Conservation (phyloP, 306 rosid species). For the Prinsepia uniflora region DNA sequence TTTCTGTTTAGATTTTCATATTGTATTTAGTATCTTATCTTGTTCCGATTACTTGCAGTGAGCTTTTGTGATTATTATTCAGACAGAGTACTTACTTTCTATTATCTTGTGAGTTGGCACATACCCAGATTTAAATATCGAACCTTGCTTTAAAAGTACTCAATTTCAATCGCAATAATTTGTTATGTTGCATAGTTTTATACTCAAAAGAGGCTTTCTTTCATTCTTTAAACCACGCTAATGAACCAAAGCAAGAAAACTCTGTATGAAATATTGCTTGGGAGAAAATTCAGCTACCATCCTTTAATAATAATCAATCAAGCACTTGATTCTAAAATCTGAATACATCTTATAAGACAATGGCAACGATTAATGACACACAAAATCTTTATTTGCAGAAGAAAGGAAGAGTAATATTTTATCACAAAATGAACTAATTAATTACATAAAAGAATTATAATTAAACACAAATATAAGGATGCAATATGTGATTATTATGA, state of each 20-base stretch:
- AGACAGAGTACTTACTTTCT: too few relatives aligned
- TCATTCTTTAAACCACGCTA: neutral
- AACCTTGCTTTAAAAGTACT: too few relatives aligned
- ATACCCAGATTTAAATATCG: too few relatives aligned
- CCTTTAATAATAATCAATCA: neutral
- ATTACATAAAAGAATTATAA: neutral
- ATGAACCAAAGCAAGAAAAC: neutral
- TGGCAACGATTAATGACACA: neutral
- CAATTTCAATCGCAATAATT: too few relatives aligned
- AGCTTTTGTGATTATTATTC: too few relatives aligned
- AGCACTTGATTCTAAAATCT: neutral
- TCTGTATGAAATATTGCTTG: neutral
- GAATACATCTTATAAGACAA: neutral
- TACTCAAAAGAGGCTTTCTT: too few relatives aligned
- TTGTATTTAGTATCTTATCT: too few relatives aligned
- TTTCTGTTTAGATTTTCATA: too few relatives aligned
- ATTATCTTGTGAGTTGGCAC: too few relatives aligned
- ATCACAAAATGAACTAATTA: neutral
- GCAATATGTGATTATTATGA: neutral
- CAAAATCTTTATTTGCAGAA: neutral
- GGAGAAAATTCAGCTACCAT: neutral
- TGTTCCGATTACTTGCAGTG: too few relatives aligned
- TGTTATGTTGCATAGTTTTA: too few relatives aligned
- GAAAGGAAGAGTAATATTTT: slow-evolving; percentile 2
- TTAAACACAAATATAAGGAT: neutral